A percentile compares a stretch with the other conserved stretches of the same genome.
Evolutionary conservation across 2,329 filamentous ascomycete species (phyloP).

Genomic region (Ilyonectria sp.): DNA sequence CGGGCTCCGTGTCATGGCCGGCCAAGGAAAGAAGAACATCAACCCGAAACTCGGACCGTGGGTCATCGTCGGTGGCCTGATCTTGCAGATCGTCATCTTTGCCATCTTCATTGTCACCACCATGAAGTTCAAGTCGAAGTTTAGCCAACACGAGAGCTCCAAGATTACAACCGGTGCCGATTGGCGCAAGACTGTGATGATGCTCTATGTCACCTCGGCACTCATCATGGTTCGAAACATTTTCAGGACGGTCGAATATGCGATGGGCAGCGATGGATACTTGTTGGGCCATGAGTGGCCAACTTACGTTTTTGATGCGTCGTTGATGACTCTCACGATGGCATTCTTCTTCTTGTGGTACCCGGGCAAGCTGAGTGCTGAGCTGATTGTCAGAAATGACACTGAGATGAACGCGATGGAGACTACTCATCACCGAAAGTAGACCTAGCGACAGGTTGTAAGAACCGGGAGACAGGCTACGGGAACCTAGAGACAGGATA

Average conservation of each 20-base stretch:
- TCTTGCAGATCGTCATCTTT: conserved; percentile 70
- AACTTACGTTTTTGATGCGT: conserved; percentile 28
- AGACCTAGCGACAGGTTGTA: no score
- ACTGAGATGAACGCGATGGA: background rate
- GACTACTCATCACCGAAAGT: background rate
- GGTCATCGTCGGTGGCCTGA: conserved; percentile 67
- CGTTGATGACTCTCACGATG: conserved; percentile 31
- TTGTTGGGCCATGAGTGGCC: conserved; percentile 25
- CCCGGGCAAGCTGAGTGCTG: conserved; percentile 4
- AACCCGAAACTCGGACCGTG: conserved; percentile 56
- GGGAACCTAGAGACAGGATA: no score
- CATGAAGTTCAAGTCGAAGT: conserved; percentile 57
- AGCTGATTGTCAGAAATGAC: background rate
- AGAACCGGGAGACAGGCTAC: no score
- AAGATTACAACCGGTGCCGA: conserved; percentile 36
- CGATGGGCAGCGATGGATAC: conserved; percentile 27
- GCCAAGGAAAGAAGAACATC: conserved; percentile 36
- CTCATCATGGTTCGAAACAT: conserved; percentile 55
- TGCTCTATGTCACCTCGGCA: conserved; percentile 55
- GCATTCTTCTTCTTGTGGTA: conserved; percentile 26
- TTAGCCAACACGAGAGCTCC: conserved; percentile 4
- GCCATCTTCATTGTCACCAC: conserved; percentile 64
- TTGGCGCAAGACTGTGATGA: conserved; percentile 53
- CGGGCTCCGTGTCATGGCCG: conserved; percentile 45
- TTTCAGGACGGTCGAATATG: conserved; percentile 28